These are phyloP conservation scores for Floccularia luteovirens DNA, from an alignment of 768 basidiomycete genomes.

Conservation along the genomic window DNA sequence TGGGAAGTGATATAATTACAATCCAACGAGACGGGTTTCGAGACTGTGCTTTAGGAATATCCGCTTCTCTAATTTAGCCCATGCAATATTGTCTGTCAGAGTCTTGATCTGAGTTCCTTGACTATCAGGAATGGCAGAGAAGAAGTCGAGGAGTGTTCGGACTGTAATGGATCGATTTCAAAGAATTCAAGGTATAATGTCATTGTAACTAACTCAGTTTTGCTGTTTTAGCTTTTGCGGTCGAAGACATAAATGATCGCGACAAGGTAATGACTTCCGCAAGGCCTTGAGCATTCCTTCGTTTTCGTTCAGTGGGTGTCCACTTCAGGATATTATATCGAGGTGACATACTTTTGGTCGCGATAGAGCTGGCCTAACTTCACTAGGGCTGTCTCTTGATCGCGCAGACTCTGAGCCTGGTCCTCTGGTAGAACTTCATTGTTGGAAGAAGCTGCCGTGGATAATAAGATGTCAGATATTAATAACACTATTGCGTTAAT, in stretches of 20 bases:
- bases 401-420: conserved; percentile 52
- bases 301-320: conserved; percentile 1
- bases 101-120: conserved; percentile 74
- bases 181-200: neutral
- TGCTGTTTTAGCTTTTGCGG: conserved; percentile 95
- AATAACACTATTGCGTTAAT: neutral
- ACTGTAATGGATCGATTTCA: conserved; percentile 36
- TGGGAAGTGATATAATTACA: conserved; percentile 30
- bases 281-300: conserved; percentile 76
- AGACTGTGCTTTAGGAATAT: conserved; percentile 94
- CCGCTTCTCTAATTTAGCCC: conserved; percentile 88
- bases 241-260: conserved; percentile 83
- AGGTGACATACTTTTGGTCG: conserved; percentile 62
- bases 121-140: conserved; percentile 70
- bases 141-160: conserved; percentile 89
- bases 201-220: conserved; percentile 72
- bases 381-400: conserved; percentile 81
- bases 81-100: conserved; percentile 85
- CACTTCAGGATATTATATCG: neutral
- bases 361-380: conserved; percentile 84
- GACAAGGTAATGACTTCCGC: conserved; percentile 83
- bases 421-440: conserved; percentile 27
- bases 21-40: conserved; percentile 77
- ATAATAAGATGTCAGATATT: neutral
- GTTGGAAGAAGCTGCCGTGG: conserved; percentile 16